A percentile compares a stretch with the other conserved stretches of the same genome.
phyloP scores from a whole-genome alignment of 192 early-diverging fungal species.

The Coemansia erecta region DNA sequence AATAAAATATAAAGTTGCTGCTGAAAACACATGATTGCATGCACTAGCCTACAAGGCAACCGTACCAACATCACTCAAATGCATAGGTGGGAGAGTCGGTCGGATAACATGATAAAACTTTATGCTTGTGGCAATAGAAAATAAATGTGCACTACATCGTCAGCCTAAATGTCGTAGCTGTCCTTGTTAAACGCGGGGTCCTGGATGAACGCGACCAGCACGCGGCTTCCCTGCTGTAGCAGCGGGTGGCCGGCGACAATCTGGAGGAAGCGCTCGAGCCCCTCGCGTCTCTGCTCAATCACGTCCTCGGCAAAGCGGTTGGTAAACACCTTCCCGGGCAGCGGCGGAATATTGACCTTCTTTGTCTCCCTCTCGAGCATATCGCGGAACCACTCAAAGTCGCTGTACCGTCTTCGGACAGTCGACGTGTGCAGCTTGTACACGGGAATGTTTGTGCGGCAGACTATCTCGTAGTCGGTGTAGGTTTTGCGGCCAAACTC shows the following conservation, averaged over 20 bases:
- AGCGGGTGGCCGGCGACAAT: conserved; percentile 96
- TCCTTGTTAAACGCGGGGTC: conserved; percentile 84
- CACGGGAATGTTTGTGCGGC: conserved; percentile 94
- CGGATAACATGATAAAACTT: no score
- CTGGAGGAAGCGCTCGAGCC: conserved; percentile 93
- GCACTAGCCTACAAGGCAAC: no score
- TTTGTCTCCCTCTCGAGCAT: conserved; percentile 86
- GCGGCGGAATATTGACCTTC: conserved; percentile 90
- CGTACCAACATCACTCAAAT: no score
- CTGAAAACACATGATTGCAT: no score
- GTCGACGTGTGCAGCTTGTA: conserved; percentile 84
- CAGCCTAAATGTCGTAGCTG: conserved; percentile 52
- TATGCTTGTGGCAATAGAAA: not conserved
- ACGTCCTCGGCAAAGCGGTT: conserved; percentile 95
- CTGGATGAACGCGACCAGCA: conserved; percentile 91
- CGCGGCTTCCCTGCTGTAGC: conserved; percentile 95
- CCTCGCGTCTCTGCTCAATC: conserved; percentile 86
- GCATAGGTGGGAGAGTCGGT: no score
- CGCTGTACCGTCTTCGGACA: conserved; percentile 91
- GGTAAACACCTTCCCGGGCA: conserved; percentile 96
- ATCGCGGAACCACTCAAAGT: conserved; percentile 99
- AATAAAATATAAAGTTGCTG: no score
- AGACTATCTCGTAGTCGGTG: conserved; percentile 95
- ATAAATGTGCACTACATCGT: not conserved
- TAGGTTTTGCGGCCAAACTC: conserved; percentile 80